Conservation (phyloP, 257 asterid species). For the Petunia axillaris region DNA sequence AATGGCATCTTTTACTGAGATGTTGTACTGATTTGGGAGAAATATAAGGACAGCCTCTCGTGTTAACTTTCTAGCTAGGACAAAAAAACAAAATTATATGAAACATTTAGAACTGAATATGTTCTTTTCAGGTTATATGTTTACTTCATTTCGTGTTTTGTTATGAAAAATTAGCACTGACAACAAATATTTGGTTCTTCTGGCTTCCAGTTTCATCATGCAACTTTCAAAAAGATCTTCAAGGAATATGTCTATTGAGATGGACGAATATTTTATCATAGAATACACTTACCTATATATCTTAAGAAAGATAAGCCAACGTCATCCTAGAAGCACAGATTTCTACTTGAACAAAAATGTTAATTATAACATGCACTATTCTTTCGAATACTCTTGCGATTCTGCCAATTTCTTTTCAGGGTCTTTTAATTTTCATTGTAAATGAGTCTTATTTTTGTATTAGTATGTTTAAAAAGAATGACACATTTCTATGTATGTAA, state of each 20-base stretch:
- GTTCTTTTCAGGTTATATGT: background rate
- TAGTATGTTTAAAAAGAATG: too few relatives aligned
- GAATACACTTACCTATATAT: background rate
- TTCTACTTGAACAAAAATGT: background rate
- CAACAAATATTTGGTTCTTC: slow-evolving; percentile 15
- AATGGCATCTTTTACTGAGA: slow-evolving; percentile 14
- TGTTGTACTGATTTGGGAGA: background rate
- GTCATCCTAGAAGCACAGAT: background rate
- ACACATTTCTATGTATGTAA: too few relatives aligned
- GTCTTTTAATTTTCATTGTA: too few relatives aligned
- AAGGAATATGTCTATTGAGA: slow-evolving; percentile 19
- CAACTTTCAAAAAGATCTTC: background rate
- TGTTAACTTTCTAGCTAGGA: background rate
- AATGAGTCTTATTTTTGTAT: too few relatives aligned
- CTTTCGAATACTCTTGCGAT: too few relatives aligned
- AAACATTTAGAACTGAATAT: background rate
- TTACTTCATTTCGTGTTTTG: background rate
- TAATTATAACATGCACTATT: background rate
- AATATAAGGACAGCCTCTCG: background rate
- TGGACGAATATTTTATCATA: background rate
- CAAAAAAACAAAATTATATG: background rate
- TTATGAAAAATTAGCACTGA: background rate
- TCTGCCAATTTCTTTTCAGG: too few relatives aligned
- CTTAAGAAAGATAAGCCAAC: background rate
- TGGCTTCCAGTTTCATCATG: slow-evolving; percentile 1